A percentile compares a stretch with the other conserved stretches of the same genome.
phyloP scores from a whole-genome alignment of 2,329 filamentous ascomycete genomes.

The Penicillium sp. region DNA sequence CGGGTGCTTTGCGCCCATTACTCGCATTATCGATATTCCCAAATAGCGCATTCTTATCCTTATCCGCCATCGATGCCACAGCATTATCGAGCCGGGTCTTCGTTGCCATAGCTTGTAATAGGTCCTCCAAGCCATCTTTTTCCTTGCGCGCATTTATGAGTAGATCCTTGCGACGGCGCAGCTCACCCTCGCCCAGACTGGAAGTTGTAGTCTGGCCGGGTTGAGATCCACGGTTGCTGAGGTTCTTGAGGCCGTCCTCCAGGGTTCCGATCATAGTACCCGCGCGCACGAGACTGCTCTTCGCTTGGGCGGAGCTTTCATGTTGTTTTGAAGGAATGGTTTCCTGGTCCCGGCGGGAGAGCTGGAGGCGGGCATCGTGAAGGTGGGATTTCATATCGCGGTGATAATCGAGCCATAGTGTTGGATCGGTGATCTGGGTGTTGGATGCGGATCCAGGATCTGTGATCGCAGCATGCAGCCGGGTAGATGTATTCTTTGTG shows the following conservation, averaged over 20 bases:
- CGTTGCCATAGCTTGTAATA: conserved; percentile 63
- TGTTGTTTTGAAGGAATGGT: conserved; percentile 64
- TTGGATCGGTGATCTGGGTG: conserved; percentile 54
- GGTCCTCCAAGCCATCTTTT: conserved; percentile 63
- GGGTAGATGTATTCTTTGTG: conserved; percentile 36
- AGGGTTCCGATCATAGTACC: conserved; percentile 59
- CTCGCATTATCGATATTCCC: conserved; percentile 22
- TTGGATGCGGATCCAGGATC: conserved; percentile 39
- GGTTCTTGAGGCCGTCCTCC: conserved; percentile 58
- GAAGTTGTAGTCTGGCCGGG: conserved; percentile 45
- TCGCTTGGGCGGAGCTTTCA: conserved; percentile 65
- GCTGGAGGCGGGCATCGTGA: conserved; percentile 62
- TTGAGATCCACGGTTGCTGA: conserved; percentile 34
- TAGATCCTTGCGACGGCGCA: conserved; percentile 62
- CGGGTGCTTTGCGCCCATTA: conserved; percentile 23
- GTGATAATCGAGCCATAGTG: conserved; percentile 66
- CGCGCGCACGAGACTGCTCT: conserved; percentile 62
- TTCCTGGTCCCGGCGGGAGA: conserved; percentile 65
- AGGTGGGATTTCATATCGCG: conserved; percentile 63
- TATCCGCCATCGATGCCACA: conserved; percentile 53
- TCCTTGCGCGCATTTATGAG: conserved; percentile 63
- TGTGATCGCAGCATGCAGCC: conserved; percentile 49
- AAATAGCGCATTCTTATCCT: conserved; percentile 52
- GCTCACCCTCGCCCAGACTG: conserved; percentile 63
- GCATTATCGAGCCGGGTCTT: conserved; percentile 52